These are phyloP conservation scores for Potentilla sterilis DNA, from an alignment of 306 rosid species.

Conservation along the genomic window DNA sequence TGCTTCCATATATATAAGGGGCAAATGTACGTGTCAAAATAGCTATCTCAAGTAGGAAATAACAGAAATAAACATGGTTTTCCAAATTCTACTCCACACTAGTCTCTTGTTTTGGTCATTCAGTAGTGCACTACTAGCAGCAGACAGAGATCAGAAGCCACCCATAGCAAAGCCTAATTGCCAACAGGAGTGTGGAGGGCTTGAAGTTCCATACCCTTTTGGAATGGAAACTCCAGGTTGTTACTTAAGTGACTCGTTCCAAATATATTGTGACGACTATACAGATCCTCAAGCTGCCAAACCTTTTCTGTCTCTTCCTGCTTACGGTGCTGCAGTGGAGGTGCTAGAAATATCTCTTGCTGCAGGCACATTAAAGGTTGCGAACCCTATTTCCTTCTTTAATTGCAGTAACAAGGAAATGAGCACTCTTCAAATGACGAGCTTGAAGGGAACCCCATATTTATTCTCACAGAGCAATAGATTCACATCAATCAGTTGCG, in stretches of 20 bases:
- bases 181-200: neutral
- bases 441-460: neutral
- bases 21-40: no score
- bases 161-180: constrained; percentile 11
- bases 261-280: neutral
- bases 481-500: constrained; percentile 7
- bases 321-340: neutral
- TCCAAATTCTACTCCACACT: neutral
- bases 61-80: no score
- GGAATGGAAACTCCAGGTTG: constrained; percentile 9
- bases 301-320: neutral
- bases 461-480: neutral
- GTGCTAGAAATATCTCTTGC: neutral
- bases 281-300: neutral
- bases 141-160: neutral
- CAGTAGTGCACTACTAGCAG: neutral
- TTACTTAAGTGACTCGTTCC: neutral
- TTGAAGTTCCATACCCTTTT: constrained; percentile 13
- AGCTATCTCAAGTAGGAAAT: no score
- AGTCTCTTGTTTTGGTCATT: neutral
- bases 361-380: neutral
- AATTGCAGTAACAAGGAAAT: no score
- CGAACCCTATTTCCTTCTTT: neutral
- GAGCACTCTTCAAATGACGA: no score
- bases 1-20: no score